Evolutionary conservation across 2,329 filamentous ascomycete species (phyloP).

Genomic region (Fusarium siculi): DNA sequence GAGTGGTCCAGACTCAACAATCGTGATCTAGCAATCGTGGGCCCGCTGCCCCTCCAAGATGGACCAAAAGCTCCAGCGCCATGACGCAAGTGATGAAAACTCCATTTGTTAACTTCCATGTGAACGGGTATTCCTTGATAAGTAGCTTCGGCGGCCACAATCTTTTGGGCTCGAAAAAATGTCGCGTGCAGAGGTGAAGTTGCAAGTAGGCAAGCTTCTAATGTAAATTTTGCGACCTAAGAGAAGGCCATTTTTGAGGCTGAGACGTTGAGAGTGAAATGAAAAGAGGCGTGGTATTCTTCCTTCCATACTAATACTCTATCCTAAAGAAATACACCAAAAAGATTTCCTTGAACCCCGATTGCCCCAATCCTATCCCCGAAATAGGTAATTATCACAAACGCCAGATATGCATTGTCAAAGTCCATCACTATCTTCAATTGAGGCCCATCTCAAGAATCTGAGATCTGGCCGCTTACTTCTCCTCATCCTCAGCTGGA

Average conservation of each 20-base stretch:
- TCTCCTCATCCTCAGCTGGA: conserved; percentile 17
- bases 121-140: not conserved
- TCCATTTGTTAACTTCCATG: not conserved
- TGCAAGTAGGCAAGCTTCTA: not conserved
- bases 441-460: not conserved
- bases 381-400: conserved; percentile 25
- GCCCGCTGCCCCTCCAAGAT: conserved; percentile 22
- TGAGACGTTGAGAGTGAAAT: not conserved
- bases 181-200: not conserved
- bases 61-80: conserved; percentile 19
- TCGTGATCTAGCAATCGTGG: conserved; percentile 31
- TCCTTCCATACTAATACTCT: not conserved
- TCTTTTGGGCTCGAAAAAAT: not conserved
- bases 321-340: conserved; percentile 1
- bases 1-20: conserved; percentile 22
- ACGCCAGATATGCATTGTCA: conserved; percentile 27
- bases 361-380: conserved; percentile 8
- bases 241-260: not conserved
- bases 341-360: conserved; percentile 15
- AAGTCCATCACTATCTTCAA: not conserved
- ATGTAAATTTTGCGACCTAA: not conserved
- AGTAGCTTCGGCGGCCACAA: not conserved
- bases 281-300: conserved; percentile 5
- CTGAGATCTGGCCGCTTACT: not conserved
- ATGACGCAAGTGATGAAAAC: conserved; percentile 24